Evolutionary conservation across 192 early-diverging fungal species (phyloP).

Genomic region (Gigaspora rosea): DNA sequence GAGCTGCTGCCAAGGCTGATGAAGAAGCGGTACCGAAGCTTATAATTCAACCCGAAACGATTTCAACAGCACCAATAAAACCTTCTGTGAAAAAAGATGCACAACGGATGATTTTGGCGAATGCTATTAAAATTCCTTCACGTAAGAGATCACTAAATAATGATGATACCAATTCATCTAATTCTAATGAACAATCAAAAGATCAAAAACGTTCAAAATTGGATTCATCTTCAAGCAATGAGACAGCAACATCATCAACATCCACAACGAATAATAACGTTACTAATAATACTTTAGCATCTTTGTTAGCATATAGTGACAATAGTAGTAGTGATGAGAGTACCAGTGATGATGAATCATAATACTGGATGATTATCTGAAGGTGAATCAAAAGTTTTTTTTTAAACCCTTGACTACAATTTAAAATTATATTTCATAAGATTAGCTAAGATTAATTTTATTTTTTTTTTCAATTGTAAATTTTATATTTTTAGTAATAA

Average conservation of each 20-base stretch:
- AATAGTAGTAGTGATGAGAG: constrained; percentile 1
- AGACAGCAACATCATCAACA: too few species aligned
- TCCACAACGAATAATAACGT: neutral
- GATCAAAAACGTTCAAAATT: too few species aligned
- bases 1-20: constrained; percentile 30
- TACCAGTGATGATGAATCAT: too few species aligned
- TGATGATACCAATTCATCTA: too few species aligned
- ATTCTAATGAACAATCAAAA: too few species aligned
- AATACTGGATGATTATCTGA: too few species aligned
- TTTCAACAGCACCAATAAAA: neutral
- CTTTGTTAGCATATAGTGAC: constrained; percentile 11
- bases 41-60: neutral
- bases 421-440: neutral
- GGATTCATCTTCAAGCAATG: too few species aligned
- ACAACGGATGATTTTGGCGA: neutral
- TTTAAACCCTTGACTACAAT: too few species aligned
- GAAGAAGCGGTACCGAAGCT: neutral
- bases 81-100: neutral
- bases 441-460: too few species aligned
- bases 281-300: constrained; percentile 2
- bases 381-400: too few species aligned
- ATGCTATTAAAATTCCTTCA: neutral
- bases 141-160: neutral
- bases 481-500: too few species aligned
- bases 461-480: too few species aligned